Evolutionary conservation across 2,329 filamentous ascomycete species (phyloP).

Genomic region (Lasiodiplodia theobromae): DNA sequence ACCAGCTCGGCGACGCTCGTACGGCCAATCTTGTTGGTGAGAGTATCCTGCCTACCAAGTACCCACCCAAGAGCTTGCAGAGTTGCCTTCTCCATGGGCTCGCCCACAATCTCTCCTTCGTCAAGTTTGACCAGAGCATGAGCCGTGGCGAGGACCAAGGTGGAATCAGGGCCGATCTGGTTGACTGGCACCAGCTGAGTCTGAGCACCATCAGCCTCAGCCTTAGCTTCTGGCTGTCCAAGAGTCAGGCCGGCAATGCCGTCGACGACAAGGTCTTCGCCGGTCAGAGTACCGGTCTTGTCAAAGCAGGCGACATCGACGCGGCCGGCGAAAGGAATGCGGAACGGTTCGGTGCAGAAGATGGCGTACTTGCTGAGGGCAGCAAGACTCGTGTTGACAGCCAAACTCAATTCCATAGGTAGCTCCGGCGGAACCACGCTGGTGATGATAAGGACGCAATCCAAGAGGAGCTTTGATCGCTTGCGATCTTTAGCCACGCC

Average conservation of each 20-base stretch:
- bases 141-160: constrained; percentile 90
- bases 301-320: constrained; percentile 98
- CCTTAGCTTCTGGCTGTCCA: constrained; percentile 69
- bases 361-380: constrained; percentile 95
- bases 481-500: constrained; percentile 94
- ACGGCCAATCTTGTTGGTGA: constrained; percentile 70
- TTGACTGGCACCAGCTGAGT: constrained; percentile 76
- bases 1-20: constrained; percentile 72
- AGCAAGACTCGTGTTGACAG: constrained; percentile 96
- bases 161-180: constrained; percentile 79
- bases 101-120: constrained; percentile 95
- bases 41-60: constrained; percentile 85
- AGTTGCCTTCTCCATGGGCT: constrained; percentile 99
- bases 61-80: constrained; percentile 88
- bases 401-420: constrained; percentile 96
- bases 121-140: constrained; percentile 96
- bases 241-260: constrained; percentile 90
- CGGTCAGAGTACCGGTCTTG: constrained; percentile 96
- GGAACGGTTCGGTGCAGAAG: constrained; percentile 98
- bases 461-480: constrained; percentile 93
- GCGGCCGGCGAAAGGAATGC: constrained; percentile 93
- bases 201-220: constrained; percentile 82
- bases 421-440: constrained; percentile 98
- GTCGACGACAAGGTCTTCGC: constrained; percentile 95
- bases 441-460: constrained; percentile 96